phyloP scores from a whole-genome alignment of 2,329 filamentous ascomycete genomes.

The Colletotrichum agaves region DNA sequence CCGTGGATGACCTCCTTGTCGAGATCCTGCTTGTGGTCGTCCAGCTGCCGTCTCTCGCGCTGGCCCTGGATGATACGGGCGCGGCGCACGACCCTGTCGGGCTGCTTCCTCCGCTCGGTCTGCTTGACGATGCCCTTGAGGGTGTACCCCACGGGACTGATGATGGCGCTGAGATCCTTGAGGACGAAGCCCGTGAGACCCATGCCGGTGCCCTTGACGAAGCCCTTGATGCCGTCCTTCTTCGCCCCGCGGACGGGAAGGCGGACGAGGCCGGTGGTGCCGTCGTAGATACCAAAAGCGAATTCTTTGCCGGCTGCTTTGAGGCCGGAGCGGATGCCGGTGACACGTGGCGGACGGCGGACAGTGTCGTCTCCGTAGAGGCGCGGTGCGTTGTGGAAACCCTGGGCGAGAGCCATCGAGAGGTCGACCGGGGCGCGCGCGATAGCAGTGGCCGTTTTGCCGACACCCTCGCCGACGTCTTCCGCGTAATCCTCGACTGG shows the following conservation, averaged over 20 bases:
- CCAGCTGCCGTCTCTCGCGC: slow-evolving; percentile 52
- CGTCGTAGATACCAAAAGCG: slow-evolving; percentile 72
- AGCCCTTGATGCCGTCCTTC: slow-evolving; percentile 58
- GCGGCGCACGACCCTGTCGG: slow-evolving; percentile 63
- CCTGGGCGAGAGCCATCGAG: slow-evolving; percentile 70
- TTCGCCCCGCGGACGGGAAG: slow-evolving; percentile 69
- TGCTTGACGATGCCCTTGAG: slow-evolving; percentile 74
- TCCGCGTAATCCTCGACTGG: slow-evolving; percentile 56
- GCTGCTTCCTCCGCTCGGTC: slow-evolving; percentile 62
- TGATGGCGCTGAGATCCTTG: slow-evolving; percentile 71
- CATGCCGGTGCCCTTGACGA: slow-evolving; percentile 68
- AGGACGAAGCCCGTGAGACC: slow-evolving; percentile 72
- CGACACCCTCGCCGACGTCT: slow-evolving; percentile 63
- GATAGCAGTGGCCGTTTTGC: slow-evolving; percentile 62
- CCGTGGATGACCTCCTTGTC: slow-evolving; percentile 50
- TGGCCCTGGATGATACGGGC: slow-evolving; percentile 70
- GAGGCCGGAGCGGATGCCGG: slow-evolving; percentile 72
- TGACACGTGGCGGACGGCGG: slow-evolving; percentile 70
- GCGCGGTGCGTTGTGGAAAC: slow-evolving; percentile 76
- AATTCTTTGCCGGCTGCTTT: slow-evolving; percentile 71
- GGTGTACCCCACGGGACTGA: slow-evolving; percentile 70
- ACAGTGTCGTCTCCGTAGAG: slow-evolving; percentile 78
- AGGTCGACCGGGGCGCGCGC: slow-evolving; percentile 69
- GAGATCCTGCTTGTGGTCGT: slow-evolving; percentile 44
- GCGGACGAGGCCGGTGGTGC: slow-evolving; percentile 69